Evolutionary conservation across 2,329 filamentous ascomycete species (phyloP).

Genomic region (Apiospora malaysiana): DNA sequence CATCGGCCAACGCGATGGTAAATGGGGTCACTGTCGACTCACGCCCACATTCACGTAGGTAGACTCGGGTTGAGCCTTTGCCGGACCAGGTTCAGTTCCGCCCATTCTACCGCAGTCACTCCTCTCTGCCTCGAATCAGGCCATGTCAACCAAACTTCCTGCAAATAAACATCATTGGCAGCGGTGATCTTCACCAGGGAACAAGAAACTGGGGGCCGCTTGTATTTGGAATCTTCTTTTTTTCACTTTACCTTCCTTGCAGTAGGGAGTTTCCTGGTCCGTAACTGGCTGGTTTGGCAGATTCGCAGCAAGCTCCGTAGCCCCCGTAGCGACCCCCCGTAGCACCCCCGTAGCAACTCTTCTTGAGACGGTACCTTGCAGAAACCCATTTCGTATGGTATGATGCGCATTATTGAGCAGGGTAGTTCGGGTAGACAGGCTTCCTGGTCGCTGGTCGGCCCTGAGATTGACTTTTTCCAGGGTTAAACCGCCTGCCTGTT

Average conservation of each 20-base stretch:
- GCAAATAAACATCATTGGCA: slow-evolving; percentile 14
- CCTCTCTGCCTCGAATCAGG: slow-evolving; percentile 10
- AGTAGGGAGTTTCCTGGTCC: not conserved
- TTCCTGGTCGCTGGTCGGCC: slow-evolving; percentile 17
- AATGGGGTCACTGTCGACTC: slow-evolving; percentile 10
- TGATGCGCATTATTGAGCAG: slow-evolving; percentile 12
- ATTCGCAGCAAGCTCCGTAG: slow-evolving; percentile 9
- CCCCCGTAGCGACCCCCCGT: not conserved
- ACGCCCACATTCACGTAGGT: not conserved
- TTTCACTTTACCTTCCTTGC: not conserved
- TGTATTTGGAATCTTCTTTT: slow-evolving; percentile 18
- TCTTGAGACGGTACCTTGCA: slow-evolving; percentile 16
- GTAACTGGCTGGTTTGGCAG: not conserved
- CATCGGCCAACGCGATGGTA: not conserved
- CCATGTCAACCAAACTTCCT: not conserved
- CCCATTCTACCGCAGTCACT: slow-evolving; percentile 18
- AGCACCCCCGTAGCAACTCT: not conserved
- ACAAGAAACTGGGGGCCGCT: not conserved
- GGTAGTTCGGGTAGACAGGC: slow-evolving; percentile 17
- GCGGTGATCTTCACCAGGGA: slow-evolving; percentile 8
- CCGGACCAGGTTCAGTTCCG: slow-evolving; percentile 16
- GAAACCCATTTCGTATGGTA: slow-evolving; percentile 9
- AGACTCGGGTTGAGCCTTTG: not conserved
- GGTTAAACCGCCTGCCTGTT: not conserved
- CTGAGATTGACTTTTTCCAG: slow-evolving; percentile 18